Base-by-base conservation (phyloP, 2,329 filamentous ascomycete species). In the Dactylellina cionopaga region DNA sequence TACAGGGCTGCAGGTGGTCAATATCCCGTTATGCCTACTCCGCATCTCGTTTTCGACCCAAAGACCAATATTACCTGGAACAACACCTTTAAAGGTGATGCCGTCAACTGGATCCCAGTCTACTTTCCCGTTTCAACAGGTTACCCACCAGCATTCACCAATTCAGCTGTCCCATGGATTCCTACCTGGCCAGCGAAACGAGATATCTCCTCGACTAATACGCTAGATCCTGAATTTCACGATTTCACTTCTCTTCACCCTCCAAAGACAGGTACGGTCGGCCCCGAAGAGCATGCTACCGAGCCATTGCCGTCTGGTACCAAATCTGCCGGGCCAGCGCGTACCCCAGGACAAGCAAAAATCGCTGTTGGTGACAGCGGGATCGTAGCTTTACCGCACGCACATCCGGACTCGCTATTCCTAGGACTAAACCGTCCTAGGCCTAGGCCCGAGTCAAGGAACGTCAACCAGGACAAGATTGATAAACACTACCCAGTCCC, bases 51-150 rank as follows among this genome's bases (percentile, higher is more conserved):
- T 22, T 70, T 54, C 27, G 65, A 70, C 27, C 41, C 51, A 4
- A n/a, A 41, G 6, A 70, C 65, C 47, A 70, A 70, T 47, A 35
- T 55, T 13, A 70, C 65, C 10, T 70, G 56, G 55, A 70, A 70
- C 31, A 41, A 51, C 13, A 70, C 65, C n/a, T 31, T 63, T 17
- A 56, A 70, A 13, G 65, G 65, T 24, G 33, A 37, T 13, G 22
- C 39, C 19, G 24, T 46, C 15, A 41, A 70, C n/a, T 63, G 33
- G 29, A 24, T 33, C 11, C 27, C 35, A 1, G 56, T 70, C 4
- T 70, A 56, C n/a, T 24, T 52, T 31, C 37, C 65, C 5, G 31
- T 70, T 4, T 41, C 65, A 4, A 70, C 65, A 1, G 56, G 52
- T 3, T 47, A 49, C 11, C 44, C 43, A 17, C 65, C 65, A 29